These are phyloP conservation scores for Cystobasidium sp. DNA, from an alignment of 1,284 basidiomycete genomes.

Conservation along the genomic window DNA sequence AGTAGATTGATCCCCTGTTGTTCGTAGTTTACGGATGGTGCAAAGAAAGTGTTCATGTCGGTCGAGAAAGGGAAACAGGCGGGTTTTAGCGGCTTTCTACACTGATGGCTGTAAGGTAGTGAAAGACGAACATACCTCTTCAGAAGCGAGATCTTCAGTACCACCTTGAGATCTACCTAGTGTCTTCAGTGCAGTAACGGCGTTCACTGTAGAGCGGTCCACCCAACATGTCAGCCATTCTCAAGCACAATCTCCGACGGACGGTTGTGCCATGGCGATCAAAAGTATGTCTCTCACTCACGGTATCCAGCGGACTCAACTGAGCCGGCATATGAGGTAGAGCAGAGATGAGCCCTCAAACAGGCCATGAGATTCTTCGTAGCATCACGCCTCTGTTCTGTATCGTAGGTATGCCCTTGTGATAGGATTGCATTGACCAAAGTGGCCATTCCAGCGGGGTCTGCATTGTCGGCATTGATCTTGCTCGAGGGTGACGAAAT, in stretches of 20 bases:
- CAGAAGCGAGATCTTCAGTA: slow-evolving; percentile 43
- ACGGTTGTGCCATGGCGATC: too few relatives aligned
- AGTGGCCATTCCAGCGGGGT: slow-evolving; percentile 7
- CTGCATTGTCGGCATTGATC: background rate
- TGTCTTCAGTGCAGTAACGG: slow-evolving; percentile 39
- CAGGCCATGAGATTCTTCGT: slow-evolving; percentile 11
- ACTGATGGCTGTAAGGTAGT: background rate
- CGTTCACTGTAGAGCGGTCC: background rate
- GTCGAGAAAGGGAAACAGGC: background rate
- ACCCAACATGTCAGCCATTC: too few relatives aligned
- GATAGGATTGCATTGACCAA: slow-evolving; percentile 8
- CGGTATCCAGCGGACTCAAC: too few relatives aligned
- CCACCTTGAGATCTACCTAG: slow-evolving; percentile 33
- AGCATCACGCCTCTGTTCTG: slow-evolving; percentile 22
- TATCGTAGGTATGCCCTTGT: background rate
- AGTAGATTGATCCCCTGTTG: slow-evolving; percentile 33
- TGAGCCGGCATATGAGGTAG: background rate
- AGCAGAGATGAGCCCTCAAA: background rate
- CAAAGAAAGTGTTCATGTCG: too few relatives aligned
- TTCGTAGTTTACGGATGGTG: background rate
- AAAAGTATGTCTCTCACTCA: too few relatives aligned
- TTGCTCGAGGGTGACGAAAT: background rate
- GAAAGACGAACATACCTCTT: slow-evolving; percentile 27
- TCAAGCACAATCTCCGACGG: too few relatives aligned
- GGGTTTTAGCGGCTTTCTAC: background rate